Base-by-base conservation (phyloP, 352 stramenopile genomes). In the Globisporangium parvum region DNA sequence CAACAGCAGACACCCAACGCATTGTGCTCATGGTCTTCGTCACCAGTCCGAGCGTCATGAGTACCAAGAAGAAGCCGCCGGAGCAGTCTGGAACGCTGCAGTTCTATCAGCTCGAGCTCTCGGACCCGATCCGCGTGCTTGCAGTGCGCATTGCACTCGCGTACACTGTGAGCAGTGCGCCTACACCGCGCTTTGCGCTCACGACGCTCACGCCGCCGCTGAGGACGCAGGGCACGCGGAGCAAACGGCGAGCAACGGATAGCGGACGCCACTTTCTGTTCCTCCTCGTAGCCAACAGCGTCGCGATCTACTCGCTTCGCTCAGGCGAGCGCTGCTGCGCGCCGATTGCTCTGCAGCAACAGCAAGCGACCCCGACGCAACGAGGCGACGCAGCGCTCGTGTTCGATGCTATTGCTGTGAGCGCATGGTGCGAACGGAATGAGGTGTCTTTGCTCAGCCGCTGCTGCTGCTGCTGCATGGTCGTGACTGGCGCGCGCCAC, bases 11-110 rank as follows among this genome's bases (percentile, higher is more conserved):
- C 24, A 49, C 66, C 23, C 58, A 59, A 6, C 63, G 64, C 14
- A 54, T 85, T 10, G 69, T 85, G 2, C 55, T 69, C 26, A 83
- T 83, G 75, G 47, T 81, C 1, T 83, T 69, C 23, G 64, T 57
- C 17, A 50, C 60, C 14, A 59, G 24, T 12, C 9, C n/a, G 8
- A 48, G n/a, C 33, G 24, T 23, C 2, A 24, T 12, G 1, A 69
- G 56, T 21, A 71, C 70, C 24, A 58, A 59, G 47, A 59, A 53
- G 5, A 41, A 26, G 17, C 6, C 15, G 6, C n/a, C 62, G 65
- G 28, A 63, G 18, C 39, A 8, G 6, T 21, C 48, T 11, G 48
- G 48, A 15, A 44, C 9, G 18, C 18, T 53, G 28, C 31, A 4
- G 5, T 53, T 53, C 48, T 53, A 44, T 28, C 48, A 47, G 37